Base-by-base conservation (phyloP, 2,329 filamentous ascomycete species). In the Aspergillus sp. region DNA sequence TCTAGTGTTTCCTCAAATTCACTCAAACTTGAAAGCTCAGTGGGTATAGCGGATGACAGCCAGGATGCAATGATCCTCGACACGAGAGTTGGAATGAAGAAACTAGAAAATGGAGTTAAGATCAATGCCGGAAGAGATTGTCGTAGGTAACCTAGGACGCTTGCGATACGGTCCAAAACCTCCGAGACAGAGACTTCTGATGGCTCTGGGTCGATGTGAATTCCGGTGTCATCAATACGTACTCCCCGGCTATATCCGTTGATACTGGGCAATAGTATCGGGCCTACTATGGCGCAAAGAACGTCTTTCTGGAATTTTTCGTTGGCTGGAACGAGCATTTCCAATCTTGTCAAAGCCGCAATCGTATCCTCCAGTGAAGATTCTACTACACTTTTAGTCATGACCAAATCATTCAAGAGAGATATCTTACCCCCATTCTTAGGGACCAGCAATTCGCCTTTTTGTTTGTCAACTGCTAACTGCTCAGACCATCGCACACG, bases 31-130 rank as follows among this genome's bases (percentile, higher is more conserved):
- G 78, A 73, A 8, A 95, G 72, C 0, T 86, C 84, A 2, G 84
- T 73, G 1, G 93, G 91, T 0, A 98, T 83, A 1, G 82, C 80
- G 10, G 81, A 76, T 29, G 87, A 80, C 6, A 98, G 76, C 85
- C 89, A 95, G 5, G 77, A 73, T 5, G 77, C 77, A 33, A 89
- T 83, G 8, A 96, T 74, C 19, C 80, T 79, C 5, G 80, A 75
- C 7, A 84, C 76, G 7, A 95, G 66, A 33, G 78, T 74, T 0
- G 83, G 82, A 63, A 95, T 79, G 61, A 96, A 79, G 7, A 80
- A 77, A 9, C 77, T 72, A 0, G 86, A 86, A 1, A 96, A 69
- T 1, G 79, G 74, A 6, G 64, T 51, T 6, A 68, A 62, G 9
- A 82, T 63, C 2, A 66, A 62, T 26, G 61, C 44, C 6, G 81